phyloP scores from a whole-genome alignment of 108 stramenopile genomes.

The Cyclotella baltica region DNA sequence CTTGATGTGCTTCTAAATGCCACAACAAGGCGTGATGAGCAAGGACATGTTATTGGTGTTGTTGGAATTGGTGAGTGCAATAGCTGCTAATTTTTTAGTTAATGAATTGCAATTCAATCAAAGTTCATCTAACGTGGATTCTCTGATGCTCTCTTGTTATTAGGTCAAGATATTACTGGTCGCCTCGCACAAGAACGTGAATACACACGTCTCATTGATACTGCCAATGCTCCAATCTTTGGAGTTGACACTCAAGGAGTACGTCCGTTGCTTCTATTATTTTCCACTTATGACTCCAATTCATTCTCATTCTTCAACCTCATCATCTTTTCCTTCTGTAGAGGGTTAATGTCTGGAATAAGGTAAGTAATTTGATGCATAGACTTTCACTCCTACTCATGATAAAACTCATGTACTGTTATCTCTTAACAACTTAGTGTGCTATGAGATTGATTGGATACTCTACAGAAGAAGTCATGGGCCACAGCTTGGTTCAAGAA shows the following conservation, averaged over 20 bases:
- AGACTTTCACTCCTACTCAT: not conserved
- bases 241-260: too few relatives aligned
- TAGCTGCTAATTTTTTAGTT: too few relatives aligned
- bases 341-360: conserved; percentile 68
- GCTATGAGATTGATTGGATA: conserved; percentile 65
- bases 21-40: conserved; percentile 47
- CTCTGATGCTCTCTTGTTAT: not conserved
- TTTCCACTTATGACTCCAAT: too few relatives aligned
- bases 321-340: conserved; percentile 57
- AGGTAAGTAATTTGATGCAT: too few relatives aligned
- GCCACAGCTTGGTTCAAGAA: conserved; percentile 64
- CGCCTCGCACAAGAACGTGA: conserved; percentile 27
- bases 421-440: too few relatives aligned
- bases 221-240: conserved; percentile 66
- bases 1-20: conserved; percentile 58
- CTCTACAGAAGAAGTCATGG: conserved; percentile 72
- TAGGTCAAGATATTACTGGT: conserved; percentile 70
- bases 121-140: too few relatives aligned
- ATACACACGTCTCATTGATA: conserved; percentile 55
- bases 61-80: conserved; percentile 35
- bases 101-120: too few relatives aligned
- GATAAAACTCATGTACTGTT: too few relatives aligned
- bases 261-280: too few relatives aligned
- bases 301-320: too few relatives aligned
- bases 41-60: conserved; percentile 53